phyloP scores from a whole-genome alignment of 2,329 filamentous ascomycete species.

The Aspergillus novoparasiticus region DNA sequence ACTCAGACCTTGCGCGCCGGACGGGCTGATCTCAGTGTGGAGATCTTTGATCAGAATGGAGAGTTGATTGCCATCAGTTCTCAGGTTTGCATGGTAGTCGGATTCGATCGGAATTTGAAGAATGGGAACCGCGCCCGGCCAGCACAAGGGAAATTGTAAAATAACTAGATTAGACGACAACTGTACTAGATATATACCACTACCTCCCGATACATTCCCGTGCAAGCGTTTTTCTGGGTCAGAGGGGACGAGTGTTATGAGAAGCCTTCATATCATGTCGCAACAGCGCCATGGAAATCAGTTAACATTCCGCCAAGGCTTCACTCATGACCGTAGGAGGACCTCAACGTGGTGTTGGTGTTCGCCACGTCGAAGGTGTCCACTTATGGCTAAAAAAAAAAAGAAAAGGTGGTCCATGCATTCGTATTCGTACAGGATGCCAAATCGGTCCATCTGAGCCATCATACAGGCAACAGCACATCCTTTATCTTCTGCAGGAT shows the following conservation, averaged over 20 bases:
- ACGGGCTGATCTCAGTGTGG: conserved; percentile 6
- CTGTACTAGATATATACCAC: neutral
- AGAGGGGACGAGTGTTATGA: too few relatives aligned
- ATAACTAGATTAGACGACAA: neutral
- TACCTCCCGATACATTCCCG: too few relatives aligned
- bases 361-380: neutral
- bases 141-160: neutral
- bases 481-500: neutral
- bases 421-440: neutral
- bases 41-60: conserved; percentile 1
- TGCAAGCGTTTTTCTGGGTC: too few relatives aligned
- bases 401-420: neutral
- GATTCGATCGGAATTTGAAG: neutral
- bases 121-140: neutral
- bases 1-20: conserved; percentile 3
- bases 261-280: too few relatives aligned
- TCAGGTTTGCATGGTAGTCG: neutral
- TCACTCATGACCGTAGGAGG: neutral
- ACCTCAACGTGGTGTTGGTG: neutral
- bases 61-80: conserved; percentile 5
- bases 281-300: too few relatives aligned
- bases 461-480: neutral
- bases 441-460: neutral
- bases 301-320: too few relatives aligned
- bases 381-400: neutral